These are phyloP conservation scores for Rhodotorula diobovata DNA, from an alignment of 768 basidiomycete genomes.

Conservation along the genomic window DNA sequence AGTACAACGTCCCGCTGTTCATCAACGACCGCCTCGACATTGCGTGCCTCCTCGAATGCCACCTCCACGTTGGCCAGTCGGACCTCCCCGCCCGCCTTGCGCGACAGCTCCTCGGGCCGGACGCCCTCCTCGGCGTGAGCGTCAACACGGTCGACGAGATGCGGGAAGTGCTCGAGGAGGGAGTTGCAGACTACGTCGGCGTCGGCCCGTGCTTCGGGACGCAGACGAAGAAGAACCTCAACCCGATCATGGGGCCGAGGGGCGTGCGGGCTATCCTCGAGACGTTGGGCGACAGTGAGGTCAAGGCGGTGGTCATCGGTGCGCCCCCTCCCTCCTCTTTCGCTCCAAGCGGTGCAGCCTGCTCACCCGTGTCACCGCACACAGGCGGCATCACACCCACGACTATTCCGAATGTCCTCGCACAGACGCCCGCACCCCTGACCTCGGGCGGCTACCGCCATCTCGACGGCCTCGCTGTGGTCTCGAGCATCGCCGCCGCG, in stretches of 20 bases:
- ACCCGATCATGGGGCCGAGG: slow-evolving; percentile 64
- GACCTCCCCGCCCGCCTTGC: slow-evolving; percentile 65
- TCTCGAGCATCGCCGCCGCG: slow-evolving; percentile 78
- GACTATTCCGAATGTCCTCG: slow-evolving; percentile 70
- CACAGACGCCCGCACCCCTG: slow-evolving; percentile 55
- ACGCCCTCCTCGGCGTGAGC: slow-evolving; percentile 72
- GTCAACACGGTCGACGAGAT: slow-evolving; percentile 68
- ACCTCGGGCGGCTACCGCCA: slow-evolving; percentile 45
- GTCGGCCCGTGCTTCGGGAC: slow-evolving; percentile 81
- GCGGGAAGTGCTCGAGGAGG: slow-evolving; percentile 56
- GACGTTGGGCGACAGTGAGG: slow-evolving; percentile 58
- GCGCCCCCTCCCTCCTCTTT: slow-evolving; percentile 37
- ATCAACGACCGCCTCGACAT: slow-evolving; percentile 80
- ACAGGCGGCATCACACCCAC: slow-evolving; percentile 78
- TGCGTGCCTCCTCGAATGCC: slow-evolving; percentile 51
- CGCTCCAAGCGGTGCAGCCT: background rate
- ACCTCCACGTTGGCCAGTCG: slow-evolving; percentile 83
- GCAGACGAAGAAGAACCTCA: slow-evolving; percentile 67
- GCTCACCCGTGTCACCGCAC: background rate
- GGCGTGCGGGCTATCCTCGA: slow-evolving; percentile 66
- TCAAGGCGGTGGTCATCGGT: slow-evolving; percentile 85
- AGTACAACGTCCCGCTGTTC: slow-evolving; percentile 72
- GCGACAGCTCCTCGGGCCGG: slow-evolving; percentile 69
- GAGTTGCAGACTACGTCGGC: slow-evolving; percentile 77
- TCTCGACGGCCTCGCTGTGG: slow-evolving; percentile 79